Evolutionary conservation across 2,329 filamentous ascomycete species (phyloP), one percentile per base, ranked within the genome.

Genomic region (Hypoxylon sp.): DNA sequence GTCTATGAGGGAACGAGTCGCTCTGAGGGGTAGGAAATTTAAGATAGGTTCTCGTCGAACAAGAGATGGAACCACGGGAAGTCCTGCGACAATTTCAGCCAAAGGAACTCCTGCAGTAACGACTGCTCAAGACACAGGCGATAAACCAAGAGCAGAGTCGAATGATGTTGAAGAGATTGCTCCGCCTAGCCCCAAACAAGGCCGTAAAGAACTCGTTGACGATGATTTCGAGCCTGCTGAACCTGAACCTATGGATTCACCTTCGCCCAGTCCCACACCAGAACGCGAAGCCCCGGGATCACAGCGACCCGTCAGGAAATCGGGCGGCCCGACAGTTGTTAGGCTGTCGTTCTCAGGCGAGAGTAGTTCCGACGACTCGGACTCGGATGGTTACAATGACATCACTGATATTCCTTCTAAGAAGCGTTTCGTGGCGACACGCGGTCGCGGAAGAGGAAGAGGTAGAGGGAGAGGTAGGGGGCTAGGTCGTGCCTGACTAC

Each of bases 1-100:
- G 79, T 88, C 87, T 5, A 84, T 89, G 83, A 82, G 83, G 39
- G 87, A 89, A 71, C 82, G 86, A n/a, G 84, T 88, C 81, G 85
- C 83, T 35, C 78, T 87, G 1, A 81, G 79, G 56, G 87, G 86
- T 10, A 88, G 83, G 75, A 84, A 82, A 57, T 83, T 89, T 70
- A 87, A 83, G 76, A 88, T 88, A 48, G 78, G 80, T 22, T 67
- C 72, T 35, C 71, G 73, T 17, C 62, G 66, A 11, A 60, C 55
- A 29, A 63, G 59, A 44, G 55, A 65, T 31, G 54, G 37, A 3
- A n/a, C 17, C 17, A 53, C 63, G 3, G 62, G 62, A 37, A 63
- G 63, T 22, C 57, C 50, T 14, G 70, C 64, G 19, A 66, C 53
- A 31, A 11, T 44, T 44, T 59, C 63, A 5, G 61, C 59, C 13